Conservation (phyloP, 108 stramenopile genomes). For the Discostella stelligeroides region DNA sequence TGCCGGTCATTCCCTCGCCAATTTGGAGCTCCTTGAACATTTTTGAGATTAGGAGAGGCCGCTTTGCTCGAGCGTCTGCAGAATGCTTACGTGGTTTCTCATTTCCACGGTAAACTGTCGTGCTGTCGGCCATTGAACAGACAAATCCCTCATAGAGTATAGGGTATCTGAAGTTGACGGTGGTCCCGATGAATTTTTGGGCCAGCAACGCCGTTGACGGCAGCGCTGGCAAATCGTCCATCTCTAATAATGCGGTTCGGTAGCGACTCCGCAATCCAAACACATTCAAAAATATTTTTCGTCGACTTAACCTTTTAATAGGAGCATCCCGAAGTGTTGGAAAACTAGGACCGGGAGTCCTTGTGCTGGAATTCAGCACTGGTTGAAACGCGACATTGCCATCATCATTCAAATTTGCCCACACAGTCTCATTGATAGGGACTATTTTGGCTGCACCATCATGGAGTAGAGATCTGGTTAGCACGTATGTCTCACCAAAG, state of each 20-base stretch:
- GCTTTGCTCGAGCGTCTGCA: conserved; percentile 32
- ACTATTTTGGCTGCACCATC: conserved; percentile 39
- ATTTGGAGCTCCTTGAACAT: conserved; percentile 43
- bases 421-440: conserved; percentile 42
- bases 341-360: conserved; percentile 70
- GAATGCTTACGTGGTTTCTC: conserved; percentile 30
- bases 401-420: conserved; percentile 40
- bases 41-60: conserved; percentile 47
- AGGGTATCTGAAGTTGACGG: conserved; percentile 78
- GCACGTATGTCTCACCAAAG: conserved; percentile 57
- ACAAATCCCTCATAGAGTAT: conserved; percentile 82
- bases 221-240: conserved; percentile 63
- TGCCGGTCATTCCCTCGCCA: conserved; percentile 77
- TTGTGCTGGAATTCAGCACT: conserved; percentile 51
- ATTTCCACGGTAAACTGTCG: conserved; percentile 58
- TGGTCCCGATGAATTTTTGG: conserved; percentile 79
- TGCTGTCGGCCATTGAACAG: conserved; percentile 74
- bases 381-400: conserved; percentile 61
- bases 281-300: conserved; percentile 69
- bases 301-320: conserved; percentile 54
- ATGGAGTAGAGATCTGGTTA: conserved; percentile 43
- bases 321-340: conserved; percentile 82
- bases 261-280: conserved; percentile 78
- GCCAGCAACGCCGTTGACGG: conserved; percentile 64
- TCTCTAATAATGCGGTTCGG: conserved; percentile 73